These are phyloP conservation scores for Acidiella bohemica DNA, from an alignment of 495 filamentous ascomycete species.

Conservation along the genomic window DNA sequence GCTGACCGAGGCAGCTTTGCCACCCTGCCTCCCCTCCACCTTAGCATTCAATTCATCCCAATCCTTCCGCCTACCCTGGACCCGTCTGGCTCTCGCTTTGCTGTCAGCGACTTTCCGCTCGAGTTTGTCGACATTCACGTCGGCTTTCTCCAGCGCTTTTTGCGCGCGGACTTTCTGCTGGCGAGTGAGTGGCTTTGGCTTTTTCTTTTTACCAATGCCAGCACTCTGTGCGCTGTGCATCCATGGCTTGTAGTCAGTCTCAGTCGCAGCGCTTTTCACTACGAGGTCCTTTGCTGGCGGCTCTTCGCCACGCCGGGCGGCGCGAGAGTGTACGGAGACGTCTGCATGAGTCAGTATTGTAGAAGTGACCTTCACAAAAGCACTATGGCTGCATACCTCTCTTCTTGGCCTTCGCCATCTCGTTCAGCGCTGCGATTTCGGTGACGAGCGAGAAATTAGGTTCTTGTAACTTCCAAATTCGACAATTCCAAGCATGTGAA, in stretches of 20 bases:
- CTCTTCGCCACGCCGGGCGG: slow-evolving; percentile 13
- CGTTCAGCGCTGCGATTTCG: slow-evolving; percentile 22
- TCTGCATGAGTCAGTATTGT: slow-evolving; percentile 3
- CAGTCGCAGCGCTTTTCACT: slow-evolving; percentile 44
- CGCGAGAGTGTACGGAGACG: slow-evolving; percentile 17
- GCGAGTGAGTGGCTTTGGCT: slow-evolving; percentile 44
- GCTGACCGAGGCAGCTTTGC: too few relatives aligned
- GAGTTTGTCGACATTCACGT: slow-evolving; percentile 52
- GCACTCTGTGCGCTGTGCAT: slow-evolving; percentile 49
- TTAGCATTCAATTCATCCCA: slow-evolving; percentile 49
- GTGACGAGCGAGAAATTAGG: too few relatives aligned
- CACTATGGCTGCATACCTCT: slow-evolving; percentile 11
- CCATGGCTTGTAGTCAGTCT: slow-evolving; percentile 45
- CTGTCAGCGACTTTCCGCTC: slow-evolving; percentile 59
- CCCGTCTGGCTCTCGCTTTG: slow-evolving; percentile 42
- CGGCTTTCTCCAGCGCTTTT: slow-evolving; percentile 61
- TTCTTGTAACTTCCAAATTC: slow-evolving; percentile 4
- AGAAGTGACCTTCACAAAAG: background rate
- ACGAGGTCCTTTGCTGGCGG: slow-evolving; percentile 34
- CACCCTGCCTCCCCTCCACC: background rate
- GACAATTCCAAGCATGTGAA: background rate
- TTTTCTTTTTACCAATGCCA: slow-evolving; percentile 51
- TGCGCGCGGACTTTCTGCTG: slow-evolving; percentile 55
- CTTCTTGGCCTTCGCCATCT: slow-evolving; percentile 29
- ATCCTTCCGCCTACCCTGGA: slow-evolving; percentile 33